phyloP scores from a whole-genome alignment of 805 yeast genomes.

The Tetrapisispora taiwanensis region DNA sequence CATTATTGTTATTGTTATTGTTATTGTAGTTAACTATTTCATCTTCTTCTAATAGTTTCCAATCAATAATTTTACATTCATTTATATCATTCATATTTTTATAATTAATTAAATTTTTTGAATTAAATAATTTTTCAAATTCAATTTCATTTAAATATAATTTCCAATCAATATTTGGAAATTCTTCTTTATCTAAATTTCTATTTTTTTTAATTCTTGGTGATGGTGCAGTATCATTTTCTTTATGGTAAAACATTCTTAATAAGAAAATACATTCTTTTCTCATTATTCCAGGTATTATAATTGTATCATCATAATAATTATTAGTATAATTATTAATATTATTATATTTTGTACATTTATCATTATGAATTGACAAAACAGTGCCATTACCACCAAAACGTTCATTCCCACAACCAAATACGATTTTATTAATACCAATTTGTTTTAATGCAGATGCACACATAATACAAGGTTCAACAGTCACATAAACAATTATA shows the following conservation, averaged over 20 bases:
- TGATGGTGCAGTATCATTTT: constrained; percentile 76
- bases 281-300: constrained; percentile 69
- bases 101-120: constrained; percentile 7
- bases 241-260: constrained; percentile 74
- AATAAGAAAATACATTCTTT: constrained; percentile 76
- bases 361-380: constrained; percentile 44
- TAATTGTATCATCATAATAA: constrained; percentile 18
- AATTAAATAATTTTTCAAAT: constrained; percentile 32
- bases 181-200: constrained; percentile 44
- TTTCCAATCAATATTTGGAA: constrained; percentile 50
- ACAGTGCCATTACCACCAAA: constrained; percentile 97
- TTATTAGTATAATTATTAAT: constrained; percentile 1
- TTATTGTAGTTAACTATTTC: constrained; percentile 10
- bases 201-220: constrained; percentile 71
- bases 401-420: constrained; percentile 90
- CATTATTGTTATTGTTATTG: constrained; percentile 1
- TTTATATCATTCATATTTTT: constrained; percentile 13
- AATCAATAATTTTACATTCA: constrained; percentile 11
- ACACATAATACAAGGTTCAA: constrained; percentile 98
- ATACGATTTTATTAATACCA: constrained; percentile 61
- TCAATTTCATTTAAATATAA: constrained; percentile 42
- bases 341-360: constrained; percentile 16
- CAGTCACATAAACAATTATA: constrained; percentile 78
- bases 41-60: constrained; percentile 19
- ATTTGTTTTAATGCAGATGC: constrained; percentile 83